phyloP scores from a whole-genome alignment of 2,329 filamentous ascomycete genomes.

The Xylariaceae sp. region DNA sequence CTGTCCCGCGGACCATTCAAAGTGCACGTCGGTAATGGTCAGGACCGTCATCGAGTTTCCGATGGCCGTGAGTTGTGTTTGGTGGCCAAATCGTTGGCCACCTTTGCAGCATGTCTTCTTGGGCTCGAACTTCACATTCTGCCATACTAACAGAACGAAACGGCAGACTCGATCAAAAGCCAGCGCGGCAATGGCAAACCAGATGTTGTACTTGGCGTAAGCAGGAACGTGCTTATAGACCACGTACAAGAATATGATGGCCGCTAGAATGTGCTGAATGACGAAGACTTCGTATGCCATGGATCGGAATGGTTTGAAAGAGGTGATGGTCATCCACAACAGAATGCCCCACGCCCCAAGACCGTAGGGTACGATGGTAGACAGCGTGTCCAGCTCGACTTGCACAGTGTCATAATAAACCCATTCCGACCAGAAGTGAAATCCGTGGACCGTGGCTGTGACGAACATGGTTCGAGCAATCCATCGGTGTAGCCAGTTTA shows the following conservation, averaged over 20 bases:
- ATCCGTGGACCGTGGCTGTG: conserved; percentile 72
- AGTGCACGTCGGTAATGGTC: conserved; percentile 66
- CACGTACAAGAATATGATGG: conserved; percentile 67
- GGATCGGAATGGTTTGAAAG: conserved; percentile 68
- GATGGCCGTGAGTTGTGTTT: conserved; percentile 55
- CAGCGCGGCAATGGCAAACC: conserved; percentile 69
- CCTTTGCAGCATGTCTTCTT: conserved; percentile 54
- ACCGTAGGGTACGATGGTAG: conserved; percentile 68
- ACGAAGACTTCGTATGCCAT: conserved; percentile 74
- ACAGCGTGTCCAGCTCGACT: conserved; percentile 65
- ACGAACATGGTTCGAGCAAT: conserved; percentile 72
- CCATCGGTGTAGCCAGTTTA: conserved; percentile 80
- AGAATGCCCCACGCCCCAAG: conserved; percentile 71
- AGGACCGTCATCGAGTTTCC: conserved; percentile 62
- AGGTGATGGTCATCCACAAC: conserved; percentile 69
- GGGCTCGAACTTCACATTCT: conserved; percentile 56
- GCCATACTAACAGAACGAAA: conserved; percentile 55
- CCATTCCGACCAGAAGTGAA: conserved; percentile 73
- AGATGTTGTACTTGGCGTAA: conserved; percentile 67
- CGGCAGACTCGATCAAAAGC: conserved; percentile 67
- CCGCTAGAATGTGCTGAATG: conserved; percentile 69
- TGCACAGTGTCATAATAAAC: conserved; percentile 63
- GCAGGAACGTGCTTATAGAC: conserved; percentile 68
- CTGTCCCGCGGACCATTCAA: conserved; percentile 65
- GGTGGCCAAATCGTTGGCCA: conserved; percentile 58